These are phyloP conservation scores for Auxenochlorella protothecoides DNA, from an alignment of 139 green algal genomes.

Conservation along the genomic window DNA sequence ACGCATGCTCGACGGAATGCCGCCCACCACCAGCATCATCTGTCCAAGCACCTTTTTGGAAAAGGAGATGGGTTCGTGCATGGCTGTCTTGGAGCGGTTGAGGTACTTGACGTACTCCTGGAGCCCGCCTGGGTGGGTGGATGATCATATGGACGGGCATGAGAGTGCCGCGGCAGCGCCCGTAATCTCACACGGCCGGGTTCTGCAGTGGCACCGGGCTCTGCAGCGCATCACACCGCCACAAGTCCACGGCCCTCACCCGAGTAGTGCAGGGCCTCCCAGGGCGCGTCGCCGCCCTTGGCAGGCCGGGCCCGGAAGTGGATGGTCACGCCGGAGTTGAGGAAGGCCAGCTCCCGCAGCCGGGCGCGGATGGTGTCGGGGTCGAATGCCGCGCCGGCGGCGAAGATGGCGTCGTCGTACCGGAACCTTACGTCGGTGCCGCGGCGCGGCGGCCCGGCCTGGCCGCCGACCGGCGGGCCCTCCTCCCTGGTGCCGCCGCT, in stretches of 20 bases:
- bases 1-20: no score
- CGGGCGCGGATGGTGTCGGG: conserved; percentile 64
- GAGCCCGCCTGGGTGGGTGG: conserved; percentile 59
- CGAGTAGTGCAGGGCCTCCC: not conserved
- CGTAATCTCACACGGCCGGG: no score
- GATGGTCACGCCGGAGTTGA: conserved; percentile 74
- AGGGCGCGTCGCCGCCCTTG: not conserved
- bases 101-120: conserved; percentile 78
- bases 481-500: not conserved
- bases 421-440: conserved; percentile 76
- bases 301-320: conserved; percentile 22
- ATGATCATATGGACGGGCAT: not conserved
- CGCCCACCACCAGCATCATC: not conserved
- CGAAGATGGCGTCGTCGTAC: conserved; percentile 74
- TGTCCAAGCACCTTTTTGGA: conserved; percentile 3
- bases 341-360: conserved; percentile 90
- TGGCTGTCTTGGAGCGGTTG: conserved; percentile 39
- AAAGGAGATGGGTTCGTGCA: conserved; percentile 73
- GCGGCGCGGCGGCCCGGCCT: conserved; percentile 11
- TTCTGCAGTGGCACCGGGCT: no score
- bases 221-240: no score
- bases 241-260: no score
- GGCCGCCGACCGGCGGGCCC: not conserved
- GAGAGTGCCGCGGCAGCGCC: not conserved
- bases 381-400: conserved; percentile 53